Base-by-base conservation (phyloP, 2,329 filamentous ascomycete species). In the Trichoderma aggressivum region DNA sequence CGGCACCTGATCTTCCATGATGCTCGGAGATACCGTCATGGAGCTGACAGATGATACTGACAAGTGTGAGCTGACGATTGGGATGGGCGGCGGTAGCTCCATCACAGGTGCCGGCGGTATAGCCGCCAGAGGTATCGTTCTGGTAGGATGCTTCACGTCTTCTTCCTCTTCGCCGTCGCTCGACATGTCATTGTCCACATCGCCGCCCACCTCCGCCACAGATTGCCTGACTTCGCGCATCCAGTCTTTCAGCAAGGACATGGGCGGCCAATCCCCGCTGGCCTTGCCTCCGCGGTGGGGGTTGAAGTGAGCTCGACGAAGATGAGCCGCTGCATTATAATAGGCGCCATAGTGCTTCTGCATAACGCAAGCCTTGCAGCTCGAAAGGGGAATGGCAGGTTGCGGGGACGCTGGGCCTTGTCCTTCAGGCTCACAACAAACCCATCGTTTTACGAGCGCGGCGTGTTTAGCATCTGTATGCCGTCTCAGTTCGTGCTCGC, bases 401-500 rank as follows among this genome's bases (percentile, higher is more conserved):
- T 84, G 84, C 0, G 84, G 83, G 2, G 71, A 82, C 75, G 74
- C 77, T 75, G 50, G 80, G 72, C 56, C 79, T 75, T 60, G 68
- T 2, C 53, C 79, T 73, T 83, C 81, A 30, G 86, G 86, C 73
- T 88, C 86, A 34, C 82, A 84, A 78, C 86, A 88, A 21, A 88
- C 83, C 86, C 86, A 89, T 75, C 85, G 81, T 76, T 86, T 87
- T 32, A 87, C 85, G 43, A 86, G 76, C 11, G 85, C 82, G 4
- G 87, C 86, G 74, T 89, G 87, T 72, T 88, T 88, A 6, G 87
- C 86, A 72, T 88, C 86, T 21, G 82, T 84, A 79, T 94, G 92
- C 71, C 92, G 86, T 70, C 91, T 86, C 62, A 94, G 85, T 80
- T 98, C 94, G 80, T 97, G 94, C 70, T 97, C 94, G 71, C 94